Conservation (phyloP, 306 rosid species). For the Dalbergia cultrata region DNA sequence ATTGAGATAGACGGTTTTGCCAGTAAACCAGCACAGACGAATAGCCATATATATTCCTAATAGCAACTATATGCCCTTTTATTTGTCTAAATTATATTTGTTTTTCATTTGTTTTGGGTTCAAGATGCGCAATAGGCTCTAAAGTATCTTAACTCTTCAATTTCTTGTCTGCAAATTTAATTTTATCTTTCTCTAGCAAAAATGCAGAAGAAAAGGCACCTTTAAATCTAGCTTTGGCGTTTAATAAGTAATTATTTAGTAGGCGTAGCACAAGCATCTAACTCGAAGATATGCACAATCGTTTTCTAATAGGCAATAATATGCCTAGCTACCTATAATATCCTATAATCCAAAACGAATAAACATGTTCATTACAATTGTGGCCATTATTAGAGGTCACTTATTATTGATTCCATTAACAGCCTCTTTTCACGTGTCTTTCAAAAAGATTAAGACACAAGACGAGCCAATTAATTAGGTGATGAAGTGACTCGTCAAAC, state of each 20-base stretch:
- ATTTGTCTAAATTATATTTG: neutral
- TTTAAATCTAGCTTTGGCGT: neutral
- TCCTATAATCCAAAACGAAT: slow-evolving; percentile 37
- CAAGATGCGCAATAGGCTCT: neutral
- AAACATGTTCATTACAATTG: slow-evolving; percentile 40
- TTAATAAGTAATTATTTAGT: neutral
- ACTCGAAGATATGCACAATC: neutral
- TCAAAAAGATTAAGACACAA: neutral
- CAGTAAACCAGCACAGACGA: neutral
- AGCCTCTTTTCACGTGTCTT: slow-evolving; percentile 31
- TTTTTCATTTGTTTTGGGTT: neutral
- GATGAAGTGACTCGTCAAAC: slow-evolving; percentile 32
- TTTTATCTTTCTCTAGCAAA: too few relatives aligned
- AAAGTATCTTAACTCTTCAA: neutral
- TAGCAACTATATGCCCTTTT: neutral
- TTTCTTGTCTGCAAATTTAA: neutral
- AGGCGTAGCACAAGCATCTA: slow-evolving; percentile 16
- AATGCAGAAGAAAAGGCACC: too few relatives aligned
- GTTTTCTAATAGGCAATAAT: slow-evolving; percentile 35
- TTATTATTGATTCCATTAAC: slow-evolving; percentile 15
- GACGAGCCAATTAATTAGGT: neutral
- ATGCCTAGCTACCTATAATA: slow-evolving; percentile 31
- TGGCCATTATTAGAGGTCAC: slow-evolving; percentile 32
- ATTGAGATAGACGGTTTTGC: neutral
- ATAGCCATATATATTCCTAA: too few relatives aligned